Percentiles rank a stretch among this genome's conserved stretches.
Conservation (phyloP, 1,284 basidiomycete genomes). For the Pisolithus thermaeus region DNA sequence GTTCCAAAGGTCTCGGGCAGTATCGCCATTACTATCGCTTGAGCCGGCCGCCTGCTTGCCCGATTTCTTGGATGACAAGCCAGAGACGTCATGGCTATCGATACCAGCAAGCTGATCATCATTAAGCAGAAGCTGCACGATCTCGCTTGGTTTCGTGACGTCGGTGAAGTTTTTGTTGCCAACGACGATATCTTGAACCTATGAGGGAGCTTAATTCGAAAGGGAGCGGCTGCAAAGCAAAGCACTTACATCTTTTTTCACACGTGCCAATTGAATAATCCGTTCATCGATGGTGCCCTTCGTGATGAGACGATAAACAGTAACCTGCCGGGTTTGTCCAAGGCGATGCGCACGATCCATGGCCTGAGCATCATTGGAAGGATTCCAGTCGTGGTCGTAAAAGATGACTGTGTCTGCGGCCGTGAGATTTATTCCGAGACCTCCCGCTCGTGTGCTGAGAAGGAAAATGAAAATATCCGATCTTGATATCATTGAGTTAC, state of each 20-base stretch:
- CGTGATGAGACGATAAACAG: slow-evolving; percentile 95
- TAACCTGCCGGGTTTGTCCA: slow-evolving; percentile 98
- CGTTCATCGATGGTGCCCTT: slow-evolving; percentile 98
- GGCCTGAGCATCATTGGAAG: slow-evolving; percentile 97
- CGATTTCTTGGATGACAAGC: slow-evolving; percentile 34
- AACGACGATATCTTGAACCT: slow-evolving; percentile 99
- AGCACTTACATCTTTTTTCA: slow-evolving; percentile 85
- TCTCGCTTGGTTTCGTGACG: slow-evolving; percentile 93
- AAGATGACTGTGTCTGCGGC: slow-evolving; percentile 98
- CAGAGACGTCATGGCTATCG: slow-evolving; percentile 36
- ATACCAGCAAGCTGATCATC: slow-evolving; percentile 83
- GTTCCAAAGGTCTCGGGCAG: slow-evolving; percentile 68
- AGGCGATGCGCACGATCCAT: slow-evolving; percentile 99
- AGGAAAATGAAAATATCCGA: slow-evolving; percentile 95
- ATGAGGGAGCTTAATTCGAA: slow-evolving; percentile 9
- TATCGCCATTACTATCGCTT: slow-evolving; percentile 30
- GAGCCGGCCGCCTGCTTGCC: slow-evolving; percentile 32
- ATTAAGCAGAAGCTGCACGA: slow-evolving; percentile 92
- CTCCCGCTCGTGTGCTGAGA: slow-evolving; percentile 94
- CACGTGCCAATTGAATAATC: slow-evolving; percentile 89
- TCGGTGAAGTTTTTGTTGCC: slow-evolving; percentile 94
- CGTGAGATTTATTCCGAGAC: slow-evolving; percentile 96
- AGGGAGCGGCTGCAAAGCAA: neutral
- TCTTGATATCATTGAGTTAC: slow-evolving; percentile 36
- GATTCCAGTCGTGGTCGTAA: slow-evolving; percentile 99